phyloP scores from a whole-genome alignment of 2,329 filamentous ascomycete genomes.

The Monilinia laxa region DNA sequence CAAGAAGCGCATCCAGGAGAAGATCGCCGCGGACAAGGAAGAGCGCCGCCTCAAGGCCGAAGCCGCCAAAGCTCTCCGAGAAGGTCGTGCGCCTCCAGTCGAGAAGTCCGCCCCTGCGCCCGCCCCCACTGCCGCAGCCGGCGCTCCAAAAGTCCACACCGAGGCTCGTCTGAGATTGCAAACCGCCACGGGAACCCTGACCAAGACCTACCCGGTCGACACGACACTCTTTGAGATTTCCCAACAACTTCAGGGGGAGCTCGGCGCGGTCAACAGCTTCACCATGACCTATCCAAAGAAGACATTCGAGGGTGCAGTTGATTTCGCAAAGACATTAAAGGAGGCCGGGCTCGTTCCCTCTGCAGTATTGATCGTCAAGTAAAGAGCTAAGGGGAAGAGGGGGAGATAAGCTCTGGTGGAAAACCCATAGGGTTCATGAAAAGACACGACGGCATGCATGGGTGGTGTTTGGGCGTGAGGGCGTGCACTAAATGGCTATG shows the following conservation, averaged over 20 bases:
- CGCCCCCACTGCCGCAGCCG: conserved; percentile 44
- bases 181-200: conserved; percentile 70
- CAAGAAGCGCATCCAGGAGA: conserved; percentile 84
- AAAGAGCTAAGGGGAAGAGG: neutral
- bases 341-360: conserved; percentile 89
- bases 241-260: conserved; percentile 69
- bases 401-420: neutral
- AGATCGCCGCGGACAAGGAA: conserved; percentile 93
- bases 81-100: conserved; percentile 60
- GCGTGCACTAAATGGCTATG: neutral
- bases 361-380: conserved; percentile 78
- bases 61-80: conserved; percentile 78
- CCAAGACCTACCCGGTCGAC: conserved; percentile 85
- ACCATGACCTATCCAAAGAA: conserved; percentile 86
- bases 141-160: conserved; percentile 56
- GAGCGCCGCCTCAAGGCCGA: conserved; percentile 84
- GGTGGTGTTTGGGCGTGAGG: conserved; percentile 9
- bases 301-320: conserved; percentile 64
- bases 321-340: conserved; percentile 88
- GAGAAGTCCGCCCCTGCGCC: conserved; percentile 38
- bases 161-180: conserved; percentile 83
- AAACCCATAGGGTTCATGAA: neutral
- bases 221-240: conserved; percentile 93
- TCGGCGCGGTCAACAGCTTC: conserved; percentile 73
- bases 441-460: neutral